Percentiles rank a stretch among this genome's conserved stretches.
These are phyloP conservation scores for Cicer pinnatifidum DNA, from an alignment of 306 rosid genomes.

Conservation along the genomic window DNA sequence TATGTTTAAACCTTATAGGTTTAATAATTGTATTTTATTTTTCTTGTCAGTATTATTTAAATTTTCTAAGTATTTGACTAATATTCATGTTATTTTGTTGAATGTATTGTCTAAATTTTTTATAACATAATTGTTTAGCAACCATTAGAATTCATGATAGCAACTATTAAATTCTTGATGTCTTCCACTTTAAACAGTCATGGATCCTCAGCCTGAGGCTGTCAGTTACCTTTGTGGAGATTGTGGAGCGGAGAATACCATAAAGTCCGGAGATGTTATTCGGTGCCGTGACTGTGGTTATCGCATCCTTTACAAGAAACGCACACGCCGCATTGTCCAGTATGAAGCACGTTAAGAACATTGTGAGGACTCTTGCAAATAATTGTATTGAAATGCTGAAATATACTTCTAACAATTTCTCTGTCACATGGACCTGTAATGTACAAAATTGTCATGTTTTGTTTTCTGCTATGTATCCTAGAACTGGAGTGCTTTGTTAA, in stretches of 20 bases:
- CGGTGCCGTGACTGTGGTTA: conserved; percentile 98
- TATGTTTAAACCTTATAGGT: background rate
- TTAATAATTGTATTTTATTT: background rate
- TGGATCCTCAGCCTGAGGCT: conserved; percentile 21
- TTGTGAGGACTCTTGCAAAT: background rate
- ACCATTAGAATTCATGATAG: background rate
- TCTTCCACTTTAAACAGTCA: background rate
- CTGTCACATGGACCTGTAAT: too few relatives aligned
- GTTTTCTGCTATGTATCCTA: too few relatives aligned
- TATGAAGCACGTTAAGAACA: background rate
- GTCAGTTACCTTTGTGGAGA: conserved; percentile 51
- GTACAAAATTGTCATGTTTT: background rate
- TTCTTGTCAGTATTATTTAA: background rate
- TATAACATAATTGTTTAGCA: background rate
- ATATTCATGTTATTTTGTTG: background rate
- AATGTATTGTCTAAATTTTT: background rate
- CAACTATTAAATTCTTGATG: background rate
- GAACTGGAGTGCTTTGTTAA: too few relatives aligned
- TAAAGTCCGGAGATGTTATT: conserved; percentile 88
- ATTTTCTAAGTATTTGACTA: too few relatives aligned
- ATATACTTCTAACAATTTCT: too few relatives aligned
- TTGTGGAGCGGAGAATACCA: conserved; percentile 87
- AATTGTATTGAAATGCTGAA: background rate
- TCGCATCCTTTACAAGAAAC: conserved; percentile 94
- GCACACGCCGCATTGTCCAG: conserved; percentile 60